Percentiles rank a stretch among this genome's conserved stretches.
Conservation (phyloP, 305 asterid species). For the Fraxinus floribunda region DNA sequence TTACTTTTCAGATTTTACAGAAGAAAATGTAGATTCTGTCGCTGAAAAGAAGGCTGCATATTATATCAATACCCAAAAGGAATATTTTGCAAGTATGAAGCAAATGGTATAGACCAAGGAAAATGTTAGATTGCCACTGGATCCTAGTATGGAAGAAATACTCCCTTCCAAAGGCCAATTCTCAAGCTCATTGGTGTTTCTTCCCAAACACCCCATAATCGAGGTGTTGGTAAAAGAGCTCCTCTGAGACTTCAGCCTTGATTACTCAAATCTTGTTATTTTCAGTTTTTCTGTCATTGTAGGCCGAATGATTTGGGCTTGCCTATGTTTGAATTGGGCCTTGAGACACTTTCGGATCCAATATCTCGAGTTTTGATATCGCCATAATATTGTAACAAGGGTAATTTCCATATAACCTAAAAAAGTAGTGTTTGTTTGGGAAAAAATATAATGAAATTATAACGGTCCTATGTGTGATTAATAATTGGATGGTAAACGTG, state of each 20-base stretch:
- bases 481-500: background rate
- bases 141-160: constrained; percentile 41
- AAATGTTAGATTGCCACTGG: constrained; percentile 17
- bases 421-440: background rate
- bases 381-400: background rate
- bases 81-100: background rate
- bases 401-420: background rate
- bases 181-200: constrained; percentile 40
- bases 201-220: background rate
- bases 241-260: constrained; percentile 89
- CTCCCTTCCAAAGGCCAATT: constrained; percentile 94
- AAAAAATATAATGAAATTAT: background rate
- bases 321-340: background rate
- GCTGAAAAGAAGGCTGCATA: no score
- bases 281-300: background rate
- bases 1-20: no score
- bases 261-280: constrained; percentile 28
- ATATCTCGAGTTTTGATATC: background rate
- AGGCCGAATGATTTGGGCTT: background rate
- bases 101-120: background rate
- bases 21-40: no score
- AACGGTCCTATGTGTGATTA: background rate
- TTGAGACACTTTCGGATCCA: background rate
- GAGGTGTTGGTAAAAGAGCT: constrained; percentile 49
- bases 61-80: no score